Conservation (phyloP, 1,284 basidiomycete species). For the Trichosporon sp. region DNA sequence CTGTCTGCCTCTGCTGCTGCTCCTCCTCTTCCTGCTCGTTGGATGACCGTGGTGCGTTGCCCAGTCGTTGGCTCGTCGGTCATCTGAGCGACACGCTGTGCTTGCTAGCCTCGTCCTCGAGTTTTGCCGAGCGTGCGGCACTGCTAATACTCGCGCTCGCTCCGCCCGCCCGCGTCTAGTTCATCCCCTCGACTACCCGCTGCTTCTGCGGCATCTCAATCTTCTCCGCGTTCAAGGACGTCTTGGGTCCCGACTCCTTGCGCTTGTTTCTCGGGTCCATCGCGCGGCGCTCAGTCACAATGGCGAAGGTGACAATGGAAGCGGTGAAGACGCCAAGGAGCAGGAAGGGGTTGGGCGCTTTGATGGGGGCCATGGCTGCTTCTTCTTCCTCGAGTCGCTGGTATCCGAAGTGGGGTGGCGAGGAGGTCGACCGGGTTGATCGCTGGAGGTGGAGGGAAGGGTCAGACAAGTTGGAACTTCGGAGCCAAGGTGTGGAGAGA, state of each 20-base stretch:
- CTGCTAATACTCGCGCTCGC: too few relatives aligned
- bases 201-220: conserved; percentile 36
- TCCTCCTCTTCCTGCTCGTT: too few relatives aligned
- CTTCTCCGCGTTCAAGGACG: conserved; percentile 36
- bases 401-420: too few relatives aligned
- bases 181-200: conserved; percentile 29
- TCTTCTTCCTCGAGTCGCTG: too few relatives aligned
- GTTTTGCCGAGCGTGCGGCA: too few relatives aligned
- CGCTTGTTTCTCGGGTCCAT: conserved; percentile 35
- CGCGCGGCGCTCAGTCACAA: conserved; percentile 39
- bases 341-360: conserved; percentile 48
- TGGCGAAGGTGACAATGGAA: conserved; percentile 42
- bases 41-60: too few relatives aligned
- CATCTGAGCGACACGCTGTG: too few relatives aligned
- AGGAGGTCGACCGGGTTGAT: too few relatives aligned
- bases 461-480: not conserved
- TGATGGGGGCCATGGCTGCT: conserved; percentile 21
- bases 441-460: too few relatives aligned
- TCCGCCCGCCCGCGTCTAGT: not conserved
- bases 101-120: too few relatives aligned
- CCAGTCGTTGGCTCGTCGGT: too few relatives aligned
- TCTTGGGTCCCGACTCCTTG: conserved; percentile 40
- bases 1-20: not conserved
- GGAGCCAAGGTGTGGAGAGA: not conserved
- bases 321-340: conserved; percentile 45